A percentile compares a stretch with the other conserved stretches of the same genome.
Evolutionary conservation across 805 yeast genomes (phyloP).

Genomic region (Hanseniaspora valbyensis): DNA sequence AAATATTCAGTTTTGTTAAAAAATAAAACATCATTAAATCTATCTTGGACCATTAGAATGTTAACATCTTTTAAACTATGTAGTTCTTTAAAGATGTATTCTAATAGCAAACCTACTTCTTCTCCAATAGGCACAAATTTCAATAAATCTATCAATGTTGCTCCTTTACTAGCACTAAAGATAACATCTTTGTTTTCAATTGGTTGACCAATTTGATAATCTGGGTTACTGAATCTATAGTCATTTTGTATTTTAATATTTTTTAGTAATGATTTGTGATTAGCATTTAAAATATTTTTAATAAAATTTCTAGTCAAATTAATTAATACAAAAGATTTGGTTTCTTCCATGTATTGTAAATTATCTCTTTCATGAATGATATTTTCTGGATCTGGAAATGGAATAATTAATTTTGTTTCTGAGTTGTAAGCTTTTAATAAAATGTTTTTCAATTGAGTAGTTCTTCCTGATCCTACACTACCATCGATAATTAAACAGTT

Average conservation of each 20-base stretch:
- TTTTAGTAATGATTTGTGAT: constrained; percentile 31
- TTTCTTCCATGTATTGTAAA: constrained; percentile 33
- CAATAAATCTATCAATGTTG: constrained; percentile 38
- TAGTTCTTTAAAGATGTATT: not conserved
- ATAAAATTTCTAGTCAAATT: constrained; percentile 34
- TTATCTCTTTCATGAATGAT: constrained; percentile 56
- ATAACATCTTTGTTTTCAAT: constrained; percentile 23
- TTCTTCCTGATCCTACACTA: constrained; percentile 68
- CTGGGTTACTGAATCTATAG: constrained; percentile 3
- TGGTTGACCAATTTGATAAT: constrained; percentile 30
- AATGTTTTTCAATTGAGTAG: constrained; percentile 42
- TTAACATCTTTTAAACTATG: not conserved
- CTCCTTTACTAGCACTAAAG: constrained; percentile 24
- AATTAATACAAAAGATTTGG: constrained; percentile 66
- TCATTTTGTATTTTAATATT: not conserved
- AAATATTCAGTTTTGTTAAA: constrained; percentile 49
- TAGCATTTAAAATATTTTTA: constrained; percentile 39
- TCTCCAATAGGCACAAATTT: constrained; percentile 16
- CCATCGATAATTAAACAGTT: constrained; percentile 34
- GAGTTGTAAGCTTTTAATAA: constrained; percentile 36
- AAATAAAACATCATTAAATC: constrained; percentile 37
- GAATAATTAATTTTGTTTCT: constrained; percentile 48
- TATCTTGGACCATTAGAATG: constrained; percentile 8
- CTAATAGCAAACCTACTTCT: constrained; percentile 10
- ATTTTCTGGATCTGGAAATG: constrained; percentile 49